phyloP scores from a whole-genome alignment of 257 asterid genomes.

The Scutellaria galericulata region DNA sequence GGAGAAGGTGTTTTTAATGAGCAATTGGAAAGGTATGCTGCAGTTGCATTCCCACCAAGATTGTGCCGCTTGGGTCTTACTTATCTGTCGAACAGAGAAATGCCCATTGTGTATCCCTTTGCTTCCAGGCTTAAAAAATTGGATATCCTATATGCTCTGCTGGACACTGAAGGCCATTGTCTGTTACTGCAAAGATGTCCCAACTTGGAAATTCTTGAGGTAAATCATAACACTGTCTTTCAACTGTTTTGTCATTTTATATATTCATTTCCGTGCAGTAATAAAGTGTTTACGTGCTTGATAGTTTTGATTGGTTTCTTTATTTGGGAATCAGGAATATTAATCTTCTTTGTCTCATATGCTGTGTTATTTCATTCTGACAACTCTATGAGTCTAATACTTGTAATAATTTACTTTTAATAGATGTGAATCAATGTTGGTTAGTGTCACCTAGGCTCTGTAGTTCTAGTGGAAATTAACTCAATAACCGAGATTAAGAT shows the following conservation, averaged over 20 bases:
- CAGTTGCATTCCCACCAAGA: slow-evolving; percentile 54
- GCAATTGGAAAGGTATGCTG: slow-evolving; percentile 52
- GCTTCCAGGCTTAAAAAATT: slow-evolving; percentile 65
- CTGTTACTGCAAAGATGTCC: slow-evolving; percentile 65
- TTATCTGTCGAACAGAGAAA: slow-evolving; percentile 63
- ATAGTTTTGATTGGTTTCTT: neutral
- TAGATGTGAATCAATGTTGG: neutral
- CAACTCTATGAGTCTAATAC: neutral
- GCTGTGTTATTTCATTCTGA: neutral
- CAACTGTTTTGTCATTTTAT: slow-evolving; percentile 16
- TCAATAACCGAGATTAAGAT: slow-evolving; percentile 4
- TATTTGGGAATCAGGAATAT: neutral
- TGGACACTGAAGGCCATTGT: slow-evolving; percentile 87
- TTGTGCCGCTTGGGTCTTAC: slow-evolving; percentile 67
- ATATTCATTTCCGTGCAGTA: slow-evolving; percentile 8
- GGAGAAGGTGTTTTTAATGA: slow-evolving; percentile 58
- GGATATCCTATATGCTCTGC: slow-evolving; percentile 86
- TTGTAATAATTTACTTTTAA: slow-evolving; percentile 1
- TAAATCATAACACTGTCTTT: slow-evolving; percentile 35
- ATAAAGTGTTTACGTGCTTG: slow-evolving; percentile 13
- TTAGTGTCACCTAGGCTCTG: slow-evolving; percentile 9
- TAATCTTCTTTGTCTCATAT: neutral
- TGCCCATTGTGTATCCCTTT: slow-evolving; percentile 69
- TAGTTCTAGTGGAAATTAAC: neutral
- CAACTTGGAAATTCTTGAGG: slow-evolving; percentile 85